Conservation (phyloP, 176 grass and related monocot genomes). For the Oryza brachyantha region DNA sequence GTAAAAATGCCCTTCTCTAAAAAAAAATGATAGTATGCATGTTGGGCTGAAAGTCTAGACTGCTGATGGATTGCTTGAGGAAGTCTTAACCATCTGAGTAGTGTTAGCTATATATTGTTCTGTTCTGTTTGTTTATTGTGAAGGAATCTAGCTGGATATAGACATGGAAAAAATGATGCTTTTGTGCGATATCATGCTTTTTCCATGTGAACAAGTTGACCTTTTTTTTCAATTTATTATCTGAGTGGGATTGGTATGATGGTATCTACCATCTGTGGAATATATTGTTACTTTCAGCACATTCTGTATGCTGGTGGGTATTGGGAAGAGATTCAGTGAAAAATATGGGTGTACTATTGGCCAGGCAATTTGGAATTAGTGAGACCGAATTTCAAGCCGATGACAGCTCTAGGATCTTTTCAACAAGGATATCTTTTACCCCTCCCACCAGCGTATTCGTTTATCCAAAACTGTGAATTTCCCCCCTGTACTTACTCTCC, state of each 20-base stretch:
- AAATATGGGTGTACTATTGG: not conserved
- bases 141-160: not conserved
- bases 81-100: not conserved
- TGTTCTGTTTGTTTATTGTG: not conserved
- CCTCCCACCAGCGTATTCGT: not conserved
- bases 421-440: not conserved
- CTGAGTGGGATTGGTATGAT: slow-evolving; percentile 4
- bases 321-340: not conserved
- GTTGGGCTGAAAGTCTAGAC: not conserved
- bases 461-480: not conserved
- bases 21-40: not conserved
- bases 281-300: not conserved
- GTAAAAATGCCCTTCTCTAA: too few species aligned
- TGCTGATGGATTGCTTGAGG: not conserved
- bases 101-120: not conserved
- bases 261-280: not conserved
- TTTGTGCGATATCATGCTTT: not conserved
- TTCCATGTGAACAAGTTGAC: slow-evolving; percentile 16
- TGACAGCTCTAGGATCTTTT: not conserved
- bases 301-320: not conserved
- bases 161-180: not conserved
- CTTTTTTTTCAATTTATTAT: not conserved
- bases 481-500: not conserved
- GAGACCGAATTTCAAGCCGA: not conserved
- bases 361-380: not conserved